Conservation (phyloP, 2,329 filamentous ascomycete genomes). For the Mariannaea sp. region DNA sequence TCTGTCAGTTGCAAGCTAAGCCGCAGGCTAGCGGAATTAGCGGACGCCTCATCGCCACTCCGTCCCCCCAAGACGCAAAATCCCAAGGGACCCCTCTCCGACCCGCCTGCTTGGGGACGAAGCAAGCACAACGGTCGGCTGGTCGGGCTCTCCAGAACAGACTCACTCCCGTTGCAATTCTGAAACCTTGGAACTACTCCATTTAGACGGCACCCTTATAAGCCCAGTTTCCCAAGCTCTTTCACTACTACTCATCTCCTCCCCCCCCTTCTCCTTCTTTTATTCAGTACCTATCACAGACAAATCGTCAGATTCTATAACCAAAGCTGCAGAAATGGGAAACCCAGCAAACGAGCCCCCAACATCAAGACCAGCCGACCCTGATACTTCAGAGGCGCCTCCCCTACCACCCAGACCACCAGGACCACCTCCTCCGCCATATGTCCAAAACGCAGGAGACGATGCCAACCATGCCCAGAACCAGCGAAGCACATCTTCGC, state of each 20-base stretch:
- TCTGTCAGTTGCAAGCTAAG: no score
- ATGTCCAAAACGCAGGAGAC: constrained; percentile 15
- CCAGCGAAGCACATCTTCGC: constrained; percentile 2
- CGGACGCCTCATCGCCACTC: background rate
- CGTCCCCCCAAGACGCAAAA: background rate
- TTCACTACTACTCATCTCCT: background rate
- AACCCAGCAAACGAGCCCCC: constrained; percentile 21
- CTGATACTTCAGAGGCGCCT: constrained; percentile 3
- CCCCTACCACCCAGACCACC: constrained; percentile 14
- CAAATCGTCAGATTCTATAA: no score
- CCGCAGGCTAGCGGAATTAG: constrained; percentile 8
- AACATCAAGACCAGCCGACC: constrained; percentile 4
- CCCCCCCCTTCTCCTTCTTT: no score
- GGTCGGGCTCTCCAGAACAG: no score
- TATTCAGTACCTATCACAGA: no score
- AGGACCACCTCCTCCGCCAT: constrained; percentile 15
- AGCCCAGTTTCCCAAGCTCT: background rate
- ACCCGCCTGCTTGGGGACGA: constrained; percentile 3
- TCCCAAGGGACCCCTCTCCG: background rate
- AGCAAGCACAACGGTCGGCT: constrained; percentile 1
- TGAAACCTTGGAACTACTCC: constrained; percentile 5
- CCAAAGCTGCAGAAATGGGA: constrained; percentile 18
- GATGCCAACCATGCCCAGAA: constrained; percentile 10
- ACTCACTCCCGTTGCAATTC: no score
- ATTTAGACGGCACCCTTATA: background rate